phyloP scores from a whole-genome alignment of 2,329 filamentous ascomycete genomes.

The Fusarium secorum region DNA sequence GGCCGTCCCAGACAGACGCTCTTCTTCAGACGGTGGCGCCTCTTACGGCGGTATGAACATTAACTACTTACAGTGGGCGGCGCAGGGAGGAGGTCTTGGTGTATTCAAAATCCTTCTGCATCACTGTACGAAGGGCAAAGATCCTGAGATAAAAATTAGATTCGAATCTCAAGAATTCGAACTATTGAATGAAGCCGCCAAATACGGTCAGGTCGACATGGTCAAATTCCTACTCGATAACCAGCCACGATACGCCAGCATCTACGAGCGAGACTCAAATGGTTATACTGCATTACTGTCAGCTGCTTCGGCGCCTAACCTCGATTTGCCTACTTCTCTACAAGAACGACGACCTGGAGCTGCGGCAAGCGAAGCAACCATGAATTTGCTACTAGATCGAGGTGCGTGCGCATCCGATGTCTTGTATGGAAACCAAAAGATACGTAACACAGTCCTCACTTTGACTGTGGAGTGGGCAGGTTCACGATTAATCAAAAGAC shows the following conservation, averaged over 20 bases:
- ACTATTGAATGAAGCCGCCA: neutral
- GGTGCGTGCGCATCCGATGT: neutral
- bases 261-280: accelerated
- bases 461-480: neutral
- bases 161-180: neutral
- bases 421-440: accelerated
- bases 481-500: neutral
- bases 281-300: neutral
- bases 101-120: neutral
- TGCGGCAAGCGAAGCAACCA: neutral
- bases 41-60: neutral
- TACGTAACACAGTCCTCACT: neutral
- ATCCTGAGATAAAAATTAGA: neutral
- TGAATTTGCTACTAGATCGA: neutral
- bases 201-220: accelerated
- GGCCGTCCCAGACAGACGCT: neutral
- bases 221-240: neutral
- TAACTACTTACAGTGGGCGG: neutral
- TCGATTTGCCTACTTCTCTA: neutral
- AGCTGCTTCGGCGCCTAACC: neutral
- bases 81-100: neutral
- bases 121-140: neutral
- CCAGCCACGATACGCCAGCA: neutral
- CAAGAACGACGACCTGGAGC: accelerated
- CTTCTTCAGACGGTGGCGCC: neutral